These are phyloP conservation scores for Fusarium sacchari DNA, from an alignment of 2,329 filamentous ascomycete genomes.

Conservation along the genomic window DNA sequence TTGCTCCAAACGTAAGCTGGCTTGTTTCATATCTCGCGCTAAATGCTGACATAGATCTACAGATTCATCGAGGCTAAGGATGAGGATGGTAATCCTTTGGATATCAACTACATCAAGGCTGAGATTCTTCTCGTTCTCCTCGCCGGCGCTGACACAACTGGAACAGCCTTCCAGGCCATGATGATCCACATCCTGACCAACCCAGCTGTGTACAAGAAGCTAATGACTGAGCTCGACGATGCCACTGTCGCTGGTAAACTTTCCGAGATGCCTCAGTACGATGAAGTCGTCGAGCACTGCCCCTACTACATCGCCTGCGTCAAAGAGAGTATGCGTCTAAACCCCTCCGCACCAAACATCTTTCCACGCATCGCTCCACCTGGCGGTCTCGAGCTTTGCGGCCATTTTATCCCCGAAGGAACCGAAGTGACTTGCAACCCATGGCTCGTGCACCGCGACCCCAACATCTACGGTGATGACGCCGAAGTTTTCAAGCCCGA, in stretches of 20 bases:
- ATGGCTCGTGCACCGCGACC: slow-evolving; percentile 50
- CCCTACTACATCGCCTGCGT: slow-evolving; percentile 64
- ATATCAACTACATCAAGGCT: slow-evolving; percentile 36
- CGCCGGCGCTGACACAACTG: slow-evolving; percentile 58
- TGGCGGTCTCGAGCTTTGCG: slow-evolving; percentile 54
- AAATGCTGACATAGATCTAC: neutral
- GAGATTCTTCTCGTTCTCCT: slow-evolving; percentile 41
- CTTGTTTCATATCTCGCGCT: fast-evolving
- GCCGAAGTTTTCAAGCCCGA: slow-evolving; percentile 52
- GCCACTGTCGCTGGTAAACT: slow-evolving; percentile 47
- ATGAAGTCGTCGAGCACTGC: slow-evolving; percentile 22
- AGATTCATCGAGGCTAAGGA: slow-evolving; percentile 28
- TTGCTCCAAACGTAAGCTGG: slow-evolving; percentile 59
- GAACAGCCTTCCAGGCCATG: slow-evolving; percentile 57
- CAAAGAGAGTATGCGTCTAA: slow-evolving; percentile 63
- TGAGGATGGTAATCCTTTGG: slow-evolving; percentile 11
- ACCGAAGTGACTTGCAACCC: slow-evolving; percentile 50
- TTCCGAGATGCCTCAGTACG: slow-evolving; percentile 49
- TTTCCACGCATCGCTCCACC: slow-evolving; percentile 60
- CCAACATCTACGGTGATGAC: slow-evolving; percentile 46
- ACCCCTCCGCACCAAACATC: slow-evolving; percentile 59
- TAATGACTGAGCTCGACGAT: slow-evolving; percentile 39
- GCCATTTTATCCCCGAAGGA: slow-evolving; percentile 45
- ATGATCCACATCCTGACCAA: slow-evolving; percentile 44
- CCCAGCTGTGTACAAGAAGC: slow-evolving; percentile 31